Evolutionary conservation across 768 basidiomycete genomes (phyloP).

Genomic region (Boletus pseudo-olivaceus): DNA sequence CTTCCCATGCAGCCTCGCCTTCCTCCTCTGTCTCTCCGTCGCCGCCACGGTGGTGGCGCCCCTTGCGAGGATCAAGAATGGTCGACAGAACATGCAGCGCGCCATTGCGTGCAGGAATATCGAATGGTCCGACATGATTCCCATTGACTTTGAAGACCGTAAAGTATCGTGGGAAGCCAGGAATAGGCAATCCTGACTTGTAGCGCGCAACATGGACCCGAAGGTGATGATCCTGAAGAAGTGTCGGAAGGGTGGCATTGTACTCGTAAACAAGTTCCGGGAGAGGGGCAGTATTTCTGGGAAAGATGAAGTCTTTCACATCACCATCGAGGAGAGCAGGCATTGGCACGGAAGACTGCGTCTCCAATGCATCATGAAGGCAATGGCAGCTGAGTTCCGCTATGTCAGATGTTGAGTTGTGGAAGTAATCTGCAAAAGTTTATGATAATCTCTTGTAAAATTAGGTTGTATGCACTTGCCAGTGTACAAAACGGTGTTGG

Average conservation of each 20-base stretch:
- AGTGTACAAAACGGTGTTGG: conserved; percentile 1
- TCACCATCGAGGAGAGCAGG: neutral
- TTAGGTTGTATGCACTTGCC: neutral
- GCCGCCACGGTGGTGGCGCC: neutral
- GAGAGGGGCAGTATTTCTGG: neutral
- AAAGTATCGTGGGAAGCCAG: conserved; percentile 1
- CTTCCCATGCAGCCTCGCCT: conserved; percentile 2
- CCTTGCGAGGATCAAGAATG: conserved; percentile 12
- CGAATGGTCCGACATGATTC: conserved; percentile 1
- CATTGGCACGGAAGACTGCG: neutral
- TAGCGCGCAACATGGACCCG: conserved; percentile 8
- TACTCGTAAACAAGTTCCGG: conserved; percentile 12
- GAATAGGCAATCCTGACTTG: conserved; percentile 4
- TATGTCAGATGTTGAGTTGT: conserved; percentile 3
- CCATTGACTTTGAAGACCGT: conserved; percentile 12
- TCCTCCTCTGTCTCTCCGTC: neutral
- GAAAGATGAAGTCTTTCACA: neutral
- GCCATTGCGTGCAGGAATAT: conserved; percentile 14
- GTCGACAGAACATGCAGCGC: conserved; percentile 10
- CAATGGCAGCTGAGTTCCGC: neutral
- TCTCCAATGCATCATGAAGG: neutral
- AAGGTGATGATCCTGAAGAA: conserved; percentile 5
- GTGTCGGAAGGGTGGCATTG: conserved; percentile 10
- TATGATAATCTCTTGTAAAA: neutral
- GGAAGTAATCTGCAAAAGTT: conserved; percentile 8